A percentile compares a stretch with the other conserved stretches of the same genome.
Evolutionary conservation across 306 rosid species (phyloP).

Genomic region (Dalbergia oliveri): DNA sequence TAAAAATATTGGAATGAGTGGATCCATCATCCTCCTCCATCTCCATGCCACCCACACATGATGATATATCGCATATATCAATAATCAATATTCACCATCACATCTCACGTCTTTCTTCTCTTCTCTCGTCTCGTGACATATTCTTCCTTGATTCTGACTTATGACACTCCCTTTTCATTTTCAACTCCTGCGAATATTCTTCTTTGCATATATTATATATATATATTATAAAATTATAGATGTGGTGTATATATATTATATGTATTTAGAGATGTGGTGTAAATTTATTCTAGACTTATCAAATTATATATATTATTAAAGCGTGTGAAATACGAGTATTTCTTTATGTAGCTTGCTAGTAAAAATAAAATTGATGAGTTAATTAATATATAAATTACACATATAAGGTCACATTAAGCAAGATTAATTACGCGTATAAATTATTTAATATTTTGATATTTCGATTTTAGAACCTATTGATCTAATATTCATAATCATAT

Average conservation of each 20-base stretch:
- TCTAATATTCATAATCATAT: not conserved
- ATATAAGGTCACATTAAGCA: too few relatives aligned
- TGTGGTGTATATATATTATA: too few relatives aligned
- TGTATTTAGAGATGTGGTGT: not conserved
- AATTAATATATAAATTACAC: too few relatives aligned
- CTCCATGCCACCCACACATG: constrained; percentile 13
- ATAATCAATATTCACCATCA: constrained; percentile 10
- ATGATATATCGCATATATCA: not conserved
- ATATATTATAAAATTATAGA: too few relatives aligned
- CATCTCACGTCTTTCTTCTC: not conserved
- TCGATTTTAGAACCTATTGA: not conserved
- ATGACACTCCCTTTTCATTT: constrained; percentile 20
- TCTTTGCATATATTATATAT: not conserved
- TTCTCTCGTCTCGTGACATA: not conserved
- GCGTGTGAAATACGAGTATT: too few relatives aligned
- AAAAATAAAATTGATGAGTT: too few relatives aligned
- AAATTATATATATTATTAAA: not conserved
- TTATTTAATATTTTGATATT: not conserved
- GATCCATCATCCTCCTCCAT: not conserved
- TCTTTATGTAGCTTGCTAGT: not conserved
- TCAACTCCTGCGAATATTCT: constrained; percentile 28
- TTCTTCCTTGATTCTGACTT: constrained; percentile 26
- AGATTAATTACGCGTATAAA: not conserved
- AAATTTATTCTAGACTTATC: not conserved
- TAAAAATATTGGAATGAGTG: not conserved